Base-by-base conservation (phyloP, 306 rosid genomes). In the Vigna unguiculata region DNA sequence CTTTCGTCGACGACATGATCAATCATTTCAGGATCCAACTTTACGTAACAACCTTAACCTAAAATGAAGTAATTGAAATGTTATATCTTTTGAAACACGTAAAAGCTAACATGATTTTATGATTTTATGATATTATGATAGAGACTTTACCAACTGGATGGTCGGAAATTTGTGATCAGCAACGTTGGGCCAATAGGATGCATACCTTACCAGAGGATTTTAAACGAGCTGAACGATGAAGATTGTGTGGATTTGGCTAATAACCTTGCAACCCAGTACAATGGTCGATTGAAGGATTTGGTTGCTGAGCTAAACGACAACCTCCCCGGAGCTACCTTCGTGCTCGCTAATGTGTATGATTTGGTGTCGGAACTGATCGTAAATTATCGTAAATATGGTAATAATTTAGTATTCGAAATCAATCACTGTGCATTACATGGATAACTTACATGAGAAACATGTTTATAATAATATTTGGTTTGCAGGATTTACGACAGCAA, bases 121-220 rank as follows among this genome's bases (percentile, higher is more conserved):
- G 5, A 19, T 38, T 17, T 63, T 36, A 43, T 43, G 48, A 12
- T 43, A 12, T 43, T 12, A 24, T 54, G 61, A 10, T 86, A 90
- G 97, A 86, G 92, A 70, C 80, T 92, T 15, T 92, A 88, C 76
- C 64, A 71, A 62, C 47, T 92, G 80, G 97, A 90, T 86, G 97
- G 81, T 47, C 71, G 96, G 48, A 92, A 86, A 61, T 90, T 92
- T 77, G 89, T 92, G 28, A 68, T 92, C 22, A 87, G 84, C 48
- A 92, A 88, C 52, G 92, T 92, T 36, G 97, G 93, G 0, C 97
- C 97, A 15, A 76, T 92, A 58, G 97, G 97, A 0, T 92, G 97
- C 91, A 92, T 88, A 75, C 96, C 97, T 9, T 92, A 92, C 76
- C 96, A 90, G 30, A 90, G 72, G 87, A 87, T 90, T 11, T 84